Evolutionary conservation across 2,329 filamentous ascomycete genomes (phyloP).

Genomic region (Beauveria sp.): DNA sequence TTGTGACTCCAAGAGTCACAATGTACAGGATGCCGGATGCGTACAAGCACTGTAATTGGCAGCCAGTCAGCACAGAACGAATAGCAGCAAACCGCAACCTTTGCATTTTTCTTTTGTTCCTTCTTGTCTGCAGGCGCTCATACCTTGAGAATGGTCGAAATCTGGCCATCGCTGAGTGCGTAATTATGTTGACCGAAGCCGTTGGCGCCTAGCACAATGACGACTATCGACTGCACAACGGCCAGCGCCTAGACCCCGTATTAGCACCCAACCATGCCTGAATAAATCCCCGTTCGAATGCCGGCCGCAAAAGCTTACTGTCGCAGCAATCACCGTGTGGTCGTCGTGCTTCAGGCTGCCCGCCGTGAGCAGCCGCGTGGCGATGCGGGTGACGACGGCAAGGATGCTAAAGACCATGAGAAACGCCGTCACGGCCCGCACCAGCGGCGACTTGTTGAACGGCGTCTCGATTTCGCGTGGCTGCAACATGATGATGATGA

Average conservation of each 20-base stretch:
- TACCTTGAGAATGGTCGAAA: constrained; percentile 13
- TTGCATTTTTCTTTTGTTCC: neutral
- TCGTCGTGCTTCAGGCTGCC: constrained; percentile 16
- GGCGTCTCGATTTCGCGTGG: constrained; percentile 17
- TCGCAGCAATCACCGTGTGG: constrained; percentile 13
- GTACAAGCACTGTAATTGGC: neutral
- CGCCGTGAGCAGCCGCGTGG: constrained; percentile 13
- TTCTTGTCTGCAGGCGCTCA: no score
- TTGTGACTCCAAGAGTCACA: neutral
- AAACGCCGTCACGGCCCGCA: constrained; percentile 17
- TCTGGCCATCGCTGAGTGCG: constrained; percentile 1
- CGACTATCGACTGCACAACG: constrained; percentile 15
- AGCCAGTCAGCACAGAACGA: neutral
- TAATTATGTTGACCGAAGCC: constrained; percentile 15
- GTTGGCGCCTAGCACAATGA: constrained; percentile 14
- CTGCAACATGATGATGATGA: constrained; percentile 1
- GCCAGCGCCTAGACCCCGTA: constrained; percentile 10
- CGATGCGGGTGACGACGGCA: constrained; percentile 14
- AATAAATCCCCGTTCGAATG: no score
- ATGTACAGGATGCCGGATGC: constrained; percentile 2
- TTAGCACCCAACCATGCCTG: neutral
- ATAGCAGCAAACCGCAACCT: neutral
- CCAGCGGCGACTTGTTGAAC: constrained; percentile 18
- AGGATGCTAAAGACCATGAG: constrained; percentile 18
- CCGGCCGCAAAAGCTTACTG: constrained; percentile 6